Evolutionary conservation across 768 basidiomycete genomes (phyloP), one percentile per base, ranked within the genome.

Genomic region (Pholiota conissans): DNA sequence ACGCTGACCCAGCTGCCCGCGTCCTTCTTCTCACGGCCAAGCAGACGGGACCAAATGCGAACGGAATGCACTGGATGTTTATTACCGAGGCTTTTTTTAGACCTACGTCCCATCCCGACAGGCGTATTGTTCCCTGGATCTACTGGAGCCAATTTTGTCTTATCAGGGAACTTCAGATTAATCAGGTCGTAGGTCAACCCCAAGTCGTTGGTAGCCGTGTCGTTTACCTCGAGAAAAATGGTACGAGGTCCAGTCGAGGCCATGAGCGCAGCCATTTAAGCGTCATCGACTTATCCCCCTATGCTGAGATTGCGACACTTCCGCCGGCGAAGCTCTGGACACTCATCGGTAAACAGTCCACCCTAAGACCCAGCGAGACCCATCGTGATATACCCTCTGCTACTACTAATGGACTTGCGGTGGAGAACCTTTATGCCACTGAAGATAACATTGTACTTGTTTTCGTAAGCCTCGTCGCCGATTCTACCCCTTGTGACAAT

Each of bases 401-500:
- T 52, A 81, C 79, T 14, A 77, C 80, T 2, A 74, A 79, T 56
- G 72, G 76, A 8, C 70, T 76, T 49, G 71, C 69, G 32, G 75
- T 86, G 52, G 79, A 84, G 32, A 79, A 77, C 67, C 71, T 85
- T 55, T 73, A 76, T 37, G 77, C 79, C 37, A 86, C 82, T 10
- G 85, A 86, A 66, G 85, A 87, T 60, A 84, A 85, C 55, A 75
- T 86, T 18, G 70, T 85, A 52, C 65, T 87, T 52, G 76, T 85
- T 59, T 67, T 84, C 60, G 85, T 84, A 67, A 46, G 82, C 72
- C 22, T 35, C 10, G 35, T 18, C 16, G n/a, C n/a, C n/a, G n/a
- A n/a, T n/a, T n/a, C n/a, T n/a, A n/a, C n/a, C n/a, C n/a, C n/a
- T n/a, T n/a, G n/a, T n/a, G n/a, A n/a, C n/a, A 42, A 32, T 13